Base-by-base conservation (phyloP, 192 early-diverging fungal species). In the Rhizoclosmatium sp. region DNA sequence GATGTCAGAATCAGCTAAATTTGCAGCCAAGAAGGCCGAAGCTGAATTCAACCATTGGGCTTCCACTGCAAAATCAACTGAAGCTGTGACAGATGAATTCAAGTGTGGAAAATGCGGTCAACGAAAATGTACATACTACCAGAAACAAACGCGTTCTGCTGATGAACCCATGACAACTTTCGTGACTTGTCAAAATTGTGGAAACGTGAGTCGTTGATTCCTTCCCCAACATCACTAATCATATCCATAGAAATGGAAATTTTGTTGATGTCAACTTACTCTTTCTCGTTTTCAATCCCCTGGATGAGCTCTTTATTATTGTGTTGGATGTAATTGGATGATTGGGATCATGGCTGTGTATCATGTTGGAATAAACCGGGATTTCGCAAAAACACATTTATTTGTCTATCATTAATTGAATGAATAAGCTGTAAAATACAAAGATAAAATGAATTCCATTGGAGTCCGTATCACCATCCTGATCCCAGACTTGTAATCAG, bases 101-200 rank as follows among this genome's bases (percentile, higher is more conserved):
- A 91, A 89, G 77, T 99, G 98, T 80, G 95, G 95, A 31, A 96
- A 95, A 73, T 99, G 98, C 87, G 92, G 92, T 64, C 76, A 89
- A 45, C 90, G 98, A 66, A 96, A 93, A 78, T 91, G 90, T 70
- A 92, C 92, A 19, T 99, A 97, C 82, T 97, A 90, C 85, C 98
- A 99, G 89, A 95, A 95, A 94, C 95, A 96, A 87, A 99, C 97
- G 16, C 89, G 98, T 51, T 93, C 92, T 68, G 98, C 98, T 12
- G 98, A 99, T 89, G 98, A 99, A 87, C 97, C 97, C 23, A 99
- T 99, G 97, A 83, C 83, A 4, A 78, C 76, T 23, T 73, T 82
- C 44, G 97, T 99, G 49, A 96, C 95, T 0, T 99, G 97, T 79
- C 84, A 89, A 47, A 87, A 85, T 39, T 99, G 97, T 83, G 87